Base-by-base conservation (phyloP, 2,329 filamentous ascomycete species). In the Beauveria varroae region DNA sequence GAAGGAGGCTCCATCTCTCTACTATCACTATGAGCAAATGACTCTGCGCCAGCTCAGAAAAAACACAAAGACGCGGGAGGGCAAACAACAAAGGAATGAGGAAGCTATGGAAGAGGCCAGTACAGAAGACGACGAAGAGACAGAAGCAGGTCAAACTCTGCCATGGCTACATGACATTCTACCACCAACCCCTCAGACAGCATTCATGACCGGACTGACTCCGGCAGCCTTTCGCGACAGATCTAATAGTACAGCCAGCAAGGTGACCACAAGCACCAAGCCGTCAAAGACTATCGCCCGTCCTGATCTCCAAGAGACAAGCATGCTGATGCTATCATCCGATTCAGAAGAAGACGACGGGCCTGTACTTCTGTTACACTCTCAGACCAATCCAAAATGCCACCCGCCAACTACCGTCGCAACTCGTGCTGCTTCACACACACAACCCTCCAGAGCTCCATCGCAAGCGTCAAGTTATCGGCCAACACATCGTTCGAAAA, bases 1-100 rank as follows among this genome's bases (percentile, higher is more conserved):
- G 2, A 70, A 73, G 18, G 78, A 77, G 3, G 68, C 84, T 24
- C 75, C 81, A 49, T 78, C 79, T 57, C 72, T 86, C 3, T 85
- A 85, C 66, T 74, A 82, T 60, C 81, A 85, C 66, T 85, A 86
- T 66, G 83, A 85, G 68, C 77, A 83, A 65, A 80, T 79, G 74
- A 79, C 81, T 0, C 79, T 82, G 61, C 77, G 77, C 16, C 71
- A 80, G 44, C 70, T 78, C 3, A 68, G 75, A 47, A 67, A 66
- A 44, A 68, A 71, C 20, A 66, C 70, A 28, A 65, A 67, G 14
- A 10, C 67, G 44, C 62, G 66, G 22, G 61, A 65, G 46, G 62
- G 65, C n/a, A 59, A 57, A 26, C 26, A 62, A 63, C 44, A 66
- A 65, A n/a, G 54, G 41, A 34, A 63, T 59, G 16, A 57, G 6